Percentiles rank a stretch among this genome's conserved stretches.
These are phyloP conservation scores for Zopfochytrium polystomum DNA, from an alignment of 371 early-diverging fungal species.

Conservation along the genomic window DNA sequence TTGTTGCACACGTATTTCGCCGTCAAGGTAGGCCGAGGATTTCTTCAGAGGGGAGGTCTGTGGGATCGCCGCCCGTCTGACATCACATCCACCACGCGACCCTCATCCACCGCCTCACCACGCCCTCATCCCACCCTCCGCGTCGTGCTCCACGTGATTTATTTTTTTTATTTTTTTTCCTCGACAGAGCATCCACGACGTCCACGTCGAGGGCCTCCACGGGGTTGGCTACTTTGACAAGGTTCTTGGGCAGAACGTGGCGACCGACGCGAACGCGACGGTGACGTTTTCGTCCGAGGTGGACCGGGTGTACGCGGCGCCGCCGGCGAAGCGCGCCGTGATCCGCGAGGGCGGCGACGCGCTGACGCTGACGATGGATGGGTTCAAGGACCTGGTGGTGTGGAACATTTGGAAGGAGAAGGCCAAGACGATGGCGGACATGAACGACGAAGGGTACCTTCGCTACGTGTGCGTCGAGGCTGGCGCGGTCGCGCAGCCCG, in stretches of 20 bases:
- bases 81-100: no score
- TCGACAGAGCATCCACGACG: slow-evolving; percentile 57
- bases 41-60: no score
- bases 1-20: slow-evolving; percentile 89
- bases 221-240: slow-evolving; percentile 70
- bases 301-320: slow-evolving; percentile 59
- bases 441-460: slow-evolving; percentile 71
- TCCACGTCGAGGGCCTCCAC: slow-evolving; percentile 61
- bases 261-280: slow-evolving; percentile 44
- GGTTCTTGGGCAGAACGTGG: slow-evolving; percentile 45
- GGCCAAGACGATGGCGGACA: slow-evolving; percentile 83
- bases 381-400: slow-evolving; percentile 57
- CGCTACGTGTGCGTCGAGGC: slow-evolving; percentile 88
- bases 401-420: slow-evolving; percentile 97
- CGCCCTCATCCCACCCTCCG: no score
- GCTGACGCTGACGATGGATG: neutral
- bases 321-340: slow-evolving; percentile 1
- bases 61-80: no score
- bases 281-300: slow-evolving; percentile 65
- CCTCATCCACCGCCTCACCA: no score
- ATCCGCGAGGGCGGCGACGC: slow-evolving; percentile 1
- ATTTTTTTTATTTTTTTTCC: neutral
- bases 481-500: slow-evolving; percentile 75
- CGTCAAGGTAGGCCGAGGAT: slow-evolving; percentile 32
- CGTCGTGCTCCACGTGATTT: neutral